Base-by-base conservation (phyloP, 179 eudicot genomes). In the Beta corolliflora region DNA sequence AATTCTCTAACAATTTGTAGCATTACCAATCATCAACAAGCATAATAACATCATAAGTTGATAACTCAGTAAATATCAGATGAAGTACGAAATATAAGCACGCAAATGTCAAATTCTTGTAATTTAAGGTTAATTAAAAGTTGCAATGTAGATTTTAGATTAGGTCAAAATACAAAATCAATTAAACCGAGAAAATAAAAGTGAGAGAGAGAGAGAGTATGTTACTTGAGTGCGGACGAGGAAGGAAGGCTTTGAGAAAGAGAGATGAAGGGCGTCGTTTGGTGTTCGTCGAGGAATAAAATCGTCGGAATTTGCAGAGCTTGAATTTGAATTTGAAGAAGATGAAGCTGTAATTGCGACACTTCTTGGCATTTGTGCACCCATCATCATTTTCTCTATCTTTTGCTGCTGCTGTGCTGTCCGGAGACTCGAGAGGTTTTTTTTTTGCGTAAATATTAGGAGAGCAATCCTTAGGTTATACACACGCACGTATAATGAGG, bases 201-300 rank as follows among this genome's bases (percentile, higher is more conserved):
- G 77, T 56, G n/a, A n/a, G n/a, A n/a, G 29, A 19, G 31, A 29
- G 25, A n/a, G n/a, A n/a, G 36, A n/a, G 36, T 58, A 36, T 36
- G 41, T 19, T 80, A 67, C 95, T 93, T 93, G 88, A 15, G 97
- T 88, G 77, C 87, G 91, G 76, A 93, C 86, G 48, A 90, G 74
- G 81, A 90, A 85, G 10, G 93, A 83, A 29, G 92, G 93, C 67
- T 88, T 91, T 13, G 91, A 74, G 66, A 85, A 19, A 18, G 92
- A 88, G 66, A 89, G 91, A 41, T 60, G 86, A 70, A 78, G 87
- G 50, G 45, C 63, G 58, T 84, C 50, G 50, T 53, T 2, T 60
- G 36, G 82, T 11, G 78, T 29, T 74, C 69, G 65, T 12, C 71
- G 81, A 72, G 86, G 88, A n/a, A 86, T 23, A 78, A 86, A 83